phyloP scores from a whole-genome alignment of 2,329 filamentous ascomycete species.

The Botrytis paeoniae region DNA sequence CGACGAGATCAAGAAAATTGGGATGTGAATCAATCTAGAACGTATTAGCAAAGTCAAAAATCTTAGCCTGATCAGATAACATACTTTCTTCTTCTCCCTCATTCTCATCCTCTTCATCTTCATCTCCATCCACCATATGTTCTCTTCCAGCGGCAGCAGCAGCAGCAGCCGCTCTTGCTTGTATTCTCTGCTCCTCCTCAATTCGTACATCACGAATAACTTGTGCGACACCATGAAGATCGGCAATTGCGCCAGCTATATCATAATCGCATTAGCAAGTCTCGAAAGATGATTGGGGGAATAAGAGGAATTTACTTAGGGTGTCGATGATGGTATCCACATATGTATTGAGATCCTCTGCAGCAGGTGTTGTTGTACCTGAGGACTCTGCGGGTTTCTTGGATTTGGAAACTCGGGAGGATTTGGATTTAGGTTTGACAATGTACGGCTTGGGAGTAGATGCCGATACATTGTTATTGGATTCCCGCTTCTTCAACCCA shows the following conservation, averaged over 20 bases:
- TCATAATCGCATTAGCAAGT: background rate
- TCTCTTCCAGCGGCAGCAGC: background rate
- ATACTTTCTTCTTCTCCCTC: background rate
- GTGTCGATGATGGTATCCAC: background rate
- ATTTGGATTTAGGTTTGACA: background rate
- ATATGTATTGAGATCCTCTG: background rate
- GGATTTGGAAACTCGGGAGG: background rate
- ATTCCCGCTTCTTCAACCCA: background rate
- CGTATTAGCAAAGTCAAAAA: background rate
- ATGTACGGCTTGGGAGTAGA: background rate
- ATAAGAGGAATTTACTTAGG: background rate
- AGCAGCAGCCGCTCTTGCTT: background rate
- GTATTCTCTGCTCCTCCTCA: background rate
- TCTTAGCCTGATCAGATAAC: background rate
- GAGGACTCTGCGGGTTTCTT: background rate
- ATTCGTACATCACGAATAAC: background rate
- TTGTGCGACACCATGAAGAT: background rate
- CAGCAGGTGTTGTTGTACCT: background rate
- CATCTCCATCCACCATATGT: background rate
- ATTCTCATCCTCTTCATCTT: background rate
- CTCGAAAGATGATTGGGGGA: rapidly evolving
- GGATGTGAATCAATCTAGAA: background rate
- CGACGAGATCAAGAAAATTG: no score
- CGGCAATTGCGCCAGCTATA: background rate
- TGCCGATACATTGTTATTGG: background rate